Conservation (phyloP, 495 filamentous ascomycete species). For the Penicillium steckii region DNA sequence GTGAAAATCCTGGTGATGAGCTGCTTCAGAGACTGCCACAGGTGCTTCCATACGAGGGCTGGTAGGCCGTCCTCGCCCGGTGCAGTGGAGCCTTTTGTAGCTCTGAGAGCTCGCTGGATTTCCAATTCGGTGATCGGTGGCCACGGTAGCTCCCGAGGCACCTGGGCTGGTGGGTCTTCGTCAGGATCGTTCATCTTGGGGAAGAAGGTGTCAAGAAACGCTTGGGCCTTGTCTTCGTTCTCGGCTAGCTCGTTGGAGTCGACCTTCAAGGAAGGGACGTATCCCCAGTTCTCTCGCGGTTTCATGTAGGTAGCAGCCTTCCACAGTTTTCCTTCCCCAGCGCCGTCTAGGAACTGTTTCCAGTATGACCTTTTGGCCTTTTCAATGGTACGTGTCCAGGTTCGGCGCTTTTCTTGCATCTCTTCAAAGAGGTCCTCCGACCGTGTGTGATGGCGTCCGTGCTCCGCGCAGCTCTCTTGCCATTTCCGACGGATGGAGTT, state of each 20-base stretch:
- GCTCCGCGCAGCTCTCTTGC: constrained; percentile 12
- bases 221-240: constrained; percentile 23
- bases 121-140: constrained; percentile 23
- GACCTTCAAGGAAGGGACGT: constrained; percentile 14
- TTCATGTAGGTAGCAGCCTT: constrained; percentile 27
- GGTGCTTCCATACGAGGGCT: constrained; percentile 19
- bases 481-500: constrained; percentile 18
- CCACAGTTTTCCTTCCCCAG: constrained; percentile 20
- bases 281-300: constrained; percentile 18
- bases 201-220: constrained; percentile 28
- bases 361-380: constrained; percentile 16
- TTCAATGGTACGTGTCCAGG: constrained; percentile 15
- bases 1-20: constrained; percentile 2
- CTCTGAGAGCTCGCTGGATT: constrained; percentile 19
- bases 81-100: constrained; percentile 20
- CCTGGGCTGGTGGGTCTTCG: too few species aligned
- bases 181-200: constrained; percentile 18
- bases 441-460: constrained; percentile 5
- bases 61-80: constrained; percentile 25
- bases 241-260: constrained; percentile 7
- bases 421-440: background rate
- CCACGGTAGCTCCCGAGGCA: too few species aligned
- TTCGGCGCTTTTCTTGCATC: constrained; percentile 16
- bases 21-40: constrained; percentile 13
- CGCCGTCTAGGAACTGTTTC: constrained; percentile 19